These are phyloP conservation scores for Prosopis cineraria DNA, from an alignment of 306 rosid species.

Conservation along the genomic window DNA sequence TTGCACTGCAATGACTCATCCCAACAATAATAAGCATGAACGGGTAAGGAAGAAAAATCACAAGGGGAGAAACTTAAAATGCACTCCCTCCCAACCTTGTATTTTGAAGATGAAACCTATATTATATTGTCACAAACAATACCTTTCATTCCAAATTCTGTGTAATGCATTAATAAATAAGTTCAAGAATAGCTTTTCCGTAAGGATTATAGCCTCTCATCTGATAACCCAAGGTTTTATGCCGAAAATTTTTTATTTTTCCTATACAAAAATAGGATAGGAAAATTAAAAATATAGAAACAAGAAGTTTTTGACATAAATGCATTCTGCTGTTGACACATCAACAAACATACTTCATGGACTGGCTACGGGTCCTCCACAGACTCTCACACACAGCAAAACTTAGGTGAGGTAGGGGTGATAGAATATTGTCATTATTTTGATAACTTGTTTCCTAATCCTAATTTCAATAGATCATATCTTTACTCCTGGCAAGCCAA, in stretches of 20 bases:
- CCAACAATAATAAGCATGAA: background rate
- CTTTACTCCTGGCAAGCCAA: background rate
- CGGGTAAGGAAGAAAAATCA: background rate
- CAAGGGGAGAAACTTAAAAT: background rate
- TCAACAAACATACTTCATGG: background rate
- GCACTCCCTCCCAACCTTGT: background rate
- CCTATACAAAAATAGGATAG: background rate
- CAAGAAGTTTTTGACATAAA: background rate
- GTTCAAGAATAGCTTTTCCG: background rate
- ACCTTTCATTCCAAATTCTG: background rate
- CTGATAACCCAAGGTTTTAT: background rate
- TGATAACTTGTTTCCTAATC: background rate
- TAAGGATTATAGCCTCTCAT: background rate
- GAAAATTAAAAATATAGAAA: too few species aligned
- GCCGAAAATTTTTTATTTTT: too few species aligned
- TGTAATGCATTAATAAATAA: background rate
- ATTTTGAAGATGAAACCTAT: background rate
- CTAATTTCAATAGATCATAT: background rate
- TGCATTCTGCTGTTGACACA: background rate
- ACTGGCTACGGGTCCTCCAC: background rate
- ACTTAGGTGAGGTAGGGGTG: background rate
- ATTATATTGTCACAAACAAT: too few species aligned
- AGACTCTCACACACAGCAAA: background rate
- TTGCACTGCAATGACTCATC: conserved; percentile 47
- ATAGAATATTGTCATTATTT: background rate